phyloP scores from a whole-genome alignment of 805 yeast species.

The Candida manassasensis region DNA sequence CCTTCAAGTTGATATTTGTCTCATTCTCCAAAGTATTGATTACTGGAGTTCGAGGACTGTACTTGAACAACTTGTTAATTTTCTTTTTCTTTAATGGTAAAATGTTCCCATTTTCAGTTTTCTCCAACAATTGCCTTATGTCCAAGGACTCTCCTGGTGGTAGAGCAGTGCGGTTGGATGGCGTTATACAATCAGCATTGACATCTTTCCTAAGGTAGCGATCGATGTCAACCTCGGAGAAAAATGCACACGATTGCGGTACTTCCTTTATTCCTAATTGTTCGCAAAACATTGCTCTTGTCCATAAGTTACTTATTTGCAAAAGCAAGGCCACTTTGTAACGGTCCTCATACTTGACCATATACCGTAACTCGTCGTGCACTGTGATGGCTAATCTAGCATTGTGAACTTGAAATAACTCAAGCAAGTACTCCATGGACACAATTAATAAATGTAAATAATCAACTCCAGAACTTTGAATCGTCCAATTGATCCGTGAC shows the following conservation, averaged over 20 bases:
- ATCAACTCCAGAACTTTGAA: constrained; percentile 97
- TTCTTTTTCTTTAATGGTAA: constrained; percentile 5
- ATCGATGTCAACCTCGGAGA: constrained; percentile 91
- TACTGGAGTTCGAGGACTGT: constrained; percentile 1
- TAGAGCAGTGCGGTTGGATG: constrained; percentile 69
- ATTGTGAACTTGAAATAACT: constrained; percentile 51
- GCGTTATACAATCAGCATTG: constrained; percentile 85
- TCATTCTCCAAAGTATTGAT: not conserved
- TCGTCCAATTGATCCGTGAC: constrained; percentile 94
- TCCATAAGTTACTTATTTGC: constrained; percentile 92
- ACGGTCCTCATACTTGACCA: constrained; percentile 68
- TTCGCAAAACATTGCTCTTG: constrained; percentile 91
- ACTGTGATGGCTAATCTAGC: constrained; percentile 84
- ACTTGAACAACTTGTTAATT: constrained; percentile 2
- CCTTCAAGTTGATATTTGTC: not conserved
- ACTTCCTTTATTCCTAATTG: constrained; percentile 83
- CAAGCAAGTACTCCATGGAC: constrained; percentile 79
- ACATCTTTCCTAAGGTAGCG: constrained; percentile 87
- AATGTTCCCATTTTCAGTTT: constrained; percentile 14
- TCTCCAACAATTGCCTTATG: constrained; percentile 49
- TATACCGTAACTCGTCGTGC: constrained; percentile 88
- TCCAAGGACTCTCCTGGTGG: constrained; percentile 76
- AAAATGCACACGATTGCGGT: constrained; percentile 94
- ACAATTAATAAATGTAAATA: constrained; percentile 80
- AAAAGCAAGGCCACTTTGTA: constrained; percentile 76